phyloP scores from a whole-genome alignment of 352 stramenopile species.

The Proteromonas lacertae region DNA sequence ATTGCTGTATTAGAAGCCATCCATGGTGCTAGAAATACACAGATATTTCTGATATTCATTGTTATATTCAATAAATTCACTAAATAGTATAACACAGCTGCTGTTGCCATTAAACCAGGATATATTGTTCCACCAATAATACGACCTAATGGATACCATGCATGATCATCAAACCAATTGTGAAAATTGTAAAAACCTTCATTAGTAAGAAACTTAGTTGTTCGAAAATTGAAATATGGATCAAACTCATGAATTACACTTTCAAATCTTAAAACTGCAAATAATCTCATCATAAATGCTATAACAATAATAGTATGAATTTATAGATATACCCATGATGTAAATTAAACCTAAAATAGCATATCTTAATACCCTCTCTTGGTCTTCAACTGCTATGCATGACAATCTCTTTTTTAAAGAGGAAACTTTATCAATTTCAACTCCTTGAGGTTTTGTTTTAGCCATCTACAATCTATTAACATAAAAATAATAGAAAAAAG shows the following conservation, averaged over 20 bases:
- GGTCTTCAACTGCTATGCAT: too few species aligned
- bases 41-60: conserved; percentile 57
- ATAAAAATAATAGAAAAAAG: too few species aligned
- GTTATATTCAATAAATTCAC: conserved; percentile 53
- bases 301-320: conserved; percentile 67
- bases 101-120: conserved; percentile 51
- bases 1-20: conserved; percentile 47
- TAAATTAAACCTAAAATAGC: too few species aligned
- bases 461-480: too few species aligned
- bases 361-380: too few species aligned
- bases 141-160: conserved; percentile 54
- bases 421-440: too few species aligned
- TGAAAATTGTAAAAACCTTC: conserved; percentile 71
- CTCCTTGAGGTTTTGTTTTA: too few species aligned
- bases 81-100: conserved; percentile 40
- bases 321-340: too few species aligned
- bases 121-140: conserved; percentile 68
- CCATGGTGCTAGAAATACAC: conserved; percentile 46
- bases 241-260: conserved; percentile 38
- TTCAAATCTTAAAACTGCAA: conserved; percentile 59
- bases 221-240: conserved; percentile 92
- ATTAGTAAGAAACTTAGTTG: conserved; percentile 43
- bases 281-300: conserved; percentile 56
- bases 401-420: too few species aligned
- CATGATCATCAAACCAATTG: conserved; percentile 76